Base-by-base conservation (phyloP, 2,329 filamentous ascomycete genomes). In the Aspergillus melleus region DNA sequence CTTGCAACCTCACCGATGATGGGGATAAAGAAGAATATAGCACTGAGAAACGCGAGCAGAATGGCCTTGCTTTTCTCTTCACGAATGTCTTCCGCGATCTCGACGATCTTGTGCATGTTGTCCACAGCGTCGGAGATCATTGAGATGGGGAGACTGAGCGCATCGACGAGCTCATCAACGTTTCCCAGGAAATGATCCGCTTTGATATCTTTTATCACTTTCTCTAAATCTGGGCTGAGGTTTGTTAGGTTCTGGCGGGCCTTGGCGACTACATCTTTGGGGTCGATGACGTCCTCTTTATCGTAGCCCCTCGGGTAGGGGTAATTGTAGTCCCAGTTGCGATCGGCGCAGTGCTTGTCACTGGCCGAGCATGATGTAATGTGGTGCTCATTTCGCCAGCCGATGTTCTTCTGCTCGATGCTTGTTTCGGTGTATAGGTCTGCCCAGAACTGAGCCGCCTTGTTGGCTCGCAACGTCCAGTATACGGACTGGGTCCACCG, bases 11-110 rank as follows among this genome's bases (percentile, higher is more conserved):
- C 44, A 22, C 58, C 54, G 24, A 51, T 24, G 10, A 60, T 19
- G 14, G 54, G 54, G 32, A 60, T 54, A 6, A 69, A 61, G 59
- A 73, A 66, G 55, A 74, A 61, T n/a, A 73, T 59, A 44, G 66
- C 68, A 14, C 51, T 61, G 30, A 74, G 49, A 64, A 74, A 71
- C 36, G 61, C 61, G 19, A 73, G 58, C 29, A 72, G 67, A 52
- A 73, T 63, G 16, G 63, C 61, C 54, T 73, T 65, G 49, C 63
- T 60, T 62, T 70, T 57, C 53, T 64, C 58, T 55, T 71, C 61
- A 22, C 68, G 55, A 10, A 70, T 67, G 52, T 72, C 57, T 12
- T 68, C 61, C 16, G 60, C 69, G 16, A 52, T 62, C n/a, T 73
- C 50, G 16, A 61, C 46, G 5, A 72, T 61, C 12, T 61, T 52